Conservation (phyloP, 108 stramenopile species). For the Cyclotella choctawhatcheeana region DNA sequence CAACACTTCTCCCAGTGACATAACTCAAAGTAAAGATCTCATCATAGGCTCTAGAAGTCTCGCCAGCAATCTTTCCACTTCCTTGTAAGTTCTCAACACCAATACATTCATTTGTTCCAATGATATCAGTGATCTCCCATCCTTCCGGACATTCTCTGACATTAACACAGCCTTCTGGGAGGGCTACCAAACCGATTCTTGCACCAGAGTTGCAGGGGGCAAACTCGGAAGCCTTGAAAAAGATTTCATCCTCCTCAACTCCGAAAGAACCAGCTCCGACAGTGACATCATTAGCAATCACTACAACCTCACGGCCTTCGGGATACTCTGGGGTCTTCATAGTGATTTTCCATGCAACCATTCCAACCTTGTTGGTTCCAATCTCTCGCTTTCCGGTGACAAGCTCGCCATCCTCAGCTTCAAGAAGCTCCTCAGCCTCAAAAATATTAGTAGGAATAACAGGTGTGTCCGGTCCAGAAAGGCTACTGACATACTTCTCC, state of each 20-base stretch:
- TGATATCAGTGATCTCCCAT: slow-evolving; percentile 93
- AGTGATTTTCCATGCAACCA: slow-evolving; percentile 92
- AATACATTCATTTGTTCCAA: slow-evolving; percentile 94
- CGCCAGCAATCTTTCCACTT: slow-evolving; percentile 98
- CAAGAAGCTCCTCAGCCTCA: slow-evolving; percentile 77
- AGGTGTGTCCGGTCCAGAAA: slow-evolving; percentile 46
- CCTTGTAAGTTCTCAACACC: slow-evolving; percentile 98
- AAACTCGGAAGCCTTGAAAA: slow-evolving; percentile 90
- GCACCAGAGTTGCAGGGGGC: slow-evolving; percentile 98
- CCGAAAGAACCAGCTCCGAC: slow-evolving; percentile 98
- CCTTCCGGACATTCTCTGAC: slow-evolving; percentile 87
- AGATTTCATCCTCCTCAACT: slow-evolving; percentile 95
- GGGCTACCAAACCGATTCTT: slow-evolving; percentile 95
- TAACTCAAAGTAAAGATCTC: slow-evolving; percentile 97
- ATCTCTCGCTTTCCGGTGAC: slow-evolving; percentile 76
- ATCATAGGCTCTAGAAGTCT: slow-evolving; percentile 95
- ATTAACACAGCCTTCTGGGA: slow-evolving; percentile 88
- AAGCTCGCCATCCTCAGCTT: slow-evolving; percentile 79
- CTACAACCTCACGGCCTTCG: slow-evolving; percentile 94
- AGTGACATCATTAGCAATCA: slow-evolving; percentile 98
- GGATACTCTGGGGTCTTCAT: slow-evolving; percentile 99
- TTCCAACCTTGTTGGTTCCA: slow-evolving; percentile 97
- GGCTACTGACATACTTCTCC: slow-evolving; percentile 64
- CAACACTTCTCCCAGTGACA: slow-evolving; percentile 95
- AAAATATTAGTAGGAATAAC: slow-evolving; percentile 76